Conservation (phyloP, 225 moss, liverwort and hornwort species). For the Pseudoscleropodium purum region DNA sequence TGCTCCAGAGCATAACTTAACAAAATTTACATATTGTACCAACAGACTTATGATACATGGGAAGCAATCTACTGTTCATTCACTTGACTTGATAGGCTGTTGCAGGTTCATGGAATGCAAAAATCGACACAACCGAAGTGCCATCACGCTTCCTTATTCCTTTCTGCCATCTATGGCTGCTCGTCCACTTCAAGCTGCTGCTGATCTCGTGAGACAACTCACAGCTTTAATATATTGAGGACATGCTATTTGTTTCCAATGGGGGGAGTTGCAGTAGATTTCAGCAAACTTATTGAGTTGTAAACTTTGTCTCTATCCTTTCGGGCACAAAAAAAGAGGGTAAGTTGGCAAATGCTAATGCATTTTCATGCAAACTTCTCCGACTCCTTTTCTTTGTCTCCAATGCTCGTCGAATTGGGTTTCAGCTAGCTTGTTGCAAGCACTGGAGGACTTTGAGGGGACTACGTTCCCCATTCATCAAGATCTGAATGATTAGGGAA, state of each 20-base stretch:
- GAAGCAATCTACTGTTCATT: neutral
- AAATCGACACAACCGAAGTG: slow-evolving; percentile 42
- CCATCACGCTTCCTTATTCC: slow-evolving; percentile 32
- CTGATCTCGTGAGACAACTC: slow-evolving; percentile 23
- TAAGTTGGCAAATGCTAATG: neutral
- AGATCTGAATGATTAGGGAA: neutral
- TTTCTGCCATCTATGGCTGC: slow-evolving; percentile 35
- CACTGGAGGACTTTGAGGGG: too few relatives aligned
- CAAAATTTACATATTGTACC: neutral
- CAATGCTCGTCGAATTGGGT: neutral
- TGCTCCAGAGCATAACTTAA: neutral
- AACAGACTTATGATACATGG: neutral
- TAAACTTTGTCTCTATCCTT: neutral
- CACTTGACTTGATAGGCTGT: neutral
- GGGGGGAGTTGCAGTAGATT: neutral
- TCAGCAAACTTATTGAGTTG: neutral
- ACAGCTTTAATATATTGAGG: neutral
- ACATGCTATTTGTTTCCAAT: neutral
- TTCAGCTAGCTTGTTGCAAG: neutral
- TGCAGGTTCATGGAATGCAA: slow-evolving; percentile 57
- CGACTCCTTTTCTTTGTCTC: neutral
- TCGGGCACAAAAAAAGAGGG: neutral
- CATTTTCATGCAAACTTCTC: neutral
- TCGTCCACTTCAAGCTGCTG: slow-evolving; percentile 24
- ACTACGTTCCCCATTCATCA: neutral